Base-by-base conservation (phyloP, 2,329 filamentous ascomycete genomes). In the Penicillium sp. region DNA sequence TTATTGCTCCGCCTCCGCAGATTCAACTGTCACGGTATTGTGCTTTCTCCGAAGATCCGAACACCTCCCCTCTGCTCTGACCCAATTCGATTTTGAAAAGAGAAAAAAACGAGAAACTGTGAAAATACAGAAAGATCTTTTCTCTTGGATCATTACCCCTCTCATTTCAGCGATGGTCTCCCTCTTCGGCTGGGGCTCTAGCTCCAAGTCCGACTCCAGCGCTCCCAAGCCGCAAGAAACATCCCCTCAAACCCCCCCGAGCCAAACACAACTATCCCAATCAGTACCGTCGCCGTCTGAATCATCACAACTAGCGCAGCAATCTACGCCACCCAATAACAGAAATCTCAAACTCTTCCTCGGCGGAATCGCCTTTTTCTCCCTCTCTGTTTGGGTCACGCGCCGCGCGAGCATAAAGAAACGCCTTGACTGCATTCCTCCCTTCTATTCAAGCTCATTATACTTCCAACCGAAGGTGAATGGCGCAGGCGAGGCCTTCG, bases 361-460 rank as follows among this genome's bases (percentile, higher is more conserved):
- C 64, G 85, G 87, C 57, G 93, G 93, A 41, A 82, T 89, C 11
- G 80, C 84, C 53, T 95, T 96, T 75, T 83, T 95, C 61, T 77
- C 84, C 22, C 80, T 92, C 59, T 90, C 91, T 1, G 79, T 89
- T 1, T 69, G 87, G 52, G 78, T 96, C 27, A 89, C 90, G 1
- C 82, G 88, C 27, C 85, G 92, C 49, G 82, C 90, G 8, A 79
- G 95, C 33, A 70, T 78, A 41, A 83, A 86, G 43, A 87, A 89
- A 62, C 81, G 83, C 54, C 71, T 83, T 22, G 79, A 83, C 22
- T 77, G 84, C 12, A 75, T 84, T 37, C 92, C 92, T 11, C 83
- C 82, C 45, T 93, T 89, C 77, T 96, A 89, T 80, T 78, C 60
- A 42, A 73, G 75, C 80, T 73, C 73, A 72, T 69, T 73, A 49